Conservation (phyloP, 2,329 filamentous ascomycete genomes). For the Phialophora verrucosa region DNA sequence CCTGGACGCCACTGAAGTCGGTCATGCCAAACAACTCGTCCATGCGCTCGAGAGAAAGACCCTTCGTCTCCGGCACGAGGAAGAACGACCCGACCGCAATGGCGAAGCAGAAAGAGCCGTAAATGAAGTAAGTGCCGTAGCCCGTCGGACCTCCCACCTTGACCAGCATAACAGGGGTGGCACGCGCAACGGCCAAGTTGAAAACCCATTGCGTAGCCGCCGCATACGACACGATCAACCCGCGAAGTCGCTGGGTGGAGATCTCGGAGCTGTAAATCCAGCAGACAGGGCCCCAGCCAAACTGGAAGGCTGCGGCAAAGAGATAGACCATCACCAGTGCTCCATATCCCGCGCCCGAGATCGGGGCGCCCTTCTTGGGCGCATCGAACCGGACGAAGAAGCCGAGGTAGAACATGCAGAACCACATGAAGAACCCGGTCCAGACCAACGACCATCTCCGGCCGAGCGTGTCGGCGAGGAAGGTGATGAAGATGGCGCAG, state of each 20-base stretch:
- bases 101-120: constrained; percentile 67
- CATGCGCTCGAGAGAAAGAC: constrained; percentile 67
- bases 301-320: constrained; percentile 73
- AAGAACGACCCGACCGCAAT: constrained; percentile 72
- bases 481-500: constrained; percentile 68
- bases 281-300: constrained; percentile 61
- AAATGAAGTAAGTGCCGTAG: constrained; percentile 71
- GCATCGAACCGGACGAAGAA: constrained; percentile 69
- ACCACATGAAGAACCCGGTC: constrained; percentile 67
- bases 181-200: constrained; percentile 72
- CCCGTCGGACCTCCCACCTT: constrained; percentile 54
- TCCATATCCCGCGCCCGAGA: constrained; percentile 71
- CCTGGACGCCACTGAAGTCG: constrained; percentile 43
- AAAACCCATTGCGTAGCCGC: constrained; percentile 75
- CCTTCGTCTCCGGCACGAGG: constrained; percentile 75
- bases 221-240: constrained; percentile 70
- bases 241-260: constrained; percentile 68
- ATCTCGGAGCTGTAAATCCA: constrained; percentile 73
- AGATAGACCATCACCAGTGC: constrained; percentile 74
- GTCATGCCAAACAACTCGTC: constrained; percentile 69
- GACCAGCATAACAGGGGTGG: constrained; percentile 60
- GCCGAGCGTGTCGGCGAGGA: constrained; percentile 72
- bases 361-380: constrained; percentile 58
- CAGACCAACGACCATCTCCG: constrained; percentile 67
- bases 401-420: constrained; percentile 73